Conservation (phyloP, 805 yeast species). For the Ogataea trehalophila region DNA sequence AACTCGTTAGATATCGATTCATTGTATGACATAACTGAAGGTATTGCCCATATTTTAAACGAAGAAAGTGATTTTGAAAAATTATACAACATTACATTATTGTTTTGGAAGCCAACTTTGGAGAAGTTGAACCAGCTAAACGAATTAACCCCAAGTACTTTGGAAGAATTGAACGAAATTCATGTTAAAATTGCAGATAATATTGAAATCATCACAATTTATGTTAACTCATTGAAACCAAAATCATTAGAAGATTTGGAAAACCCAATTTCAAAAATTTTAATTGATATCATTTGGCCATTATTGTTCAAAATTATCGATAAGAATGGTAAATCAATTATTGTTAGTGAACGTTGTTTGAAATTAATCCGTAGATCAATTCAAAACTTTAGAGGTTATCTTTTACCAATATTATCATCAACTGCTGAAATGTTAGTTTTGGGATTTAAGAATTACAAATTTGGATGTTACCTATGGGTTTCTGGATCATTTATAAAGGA, state of each 20-base stretch:
- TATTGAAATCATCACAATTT: slow-evolving; percentile 62
- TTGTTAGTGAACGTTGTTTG: slow-evolving; percentile 69
- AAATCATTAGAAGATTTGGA: slow-evolving; percentile 28
- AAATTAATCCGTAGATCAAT: slow-evolving; percentile 64
- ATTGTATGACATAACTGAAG: slow-evolving; percentile 78
- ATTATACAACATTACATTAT: slow-evolving; percentile 47
- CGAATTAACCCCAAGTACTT: slow-evolving; percentile 6
- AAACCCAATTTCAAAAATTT: slow-evolving; percentile 50
- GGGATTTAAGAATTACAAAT: slow-evolving; percentile 64
- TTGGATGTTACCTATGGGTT: slow-evolving; percentile 87
- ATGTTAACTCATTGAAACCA: slow-evolving; percentile 53
- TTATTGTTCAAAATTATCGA: slow-evolving; percentile 42
- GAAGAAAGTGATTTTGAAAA: slow-evolving; percentile 48
- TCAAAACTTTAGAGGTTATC: slow-evolving; percentile 53
- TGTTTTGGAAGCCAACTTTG: slow-evolving; percentile 66
- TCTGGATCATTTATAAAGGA: slow-evolving; percentile 78
- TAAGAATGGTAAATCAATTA: slow-evolving; percentile 52
- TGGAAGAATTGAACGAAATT: slow-evolving; percentile 30
- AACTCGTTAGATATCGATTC: slow-evolving; percentile 61
- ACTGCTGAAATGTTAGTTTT: slow-evolving; percentile 62
- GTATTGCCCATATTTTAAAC: slow-evolving; percentile 76
- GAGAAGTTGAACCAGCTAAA: slow-evolving; percentile 34
- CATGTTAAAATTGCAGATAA: slow-evolving; percentile 59
- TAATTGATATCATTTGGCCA: slow-evolving; percentile 57
- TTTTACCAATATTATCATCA: slow-evolving; percentile 55